These are phyloP conservation scores for Tolypocladium capitatum DNA, from an alignment of 2,329 filamentous ascomycete genomes.

Conservation along the genomic window DNA sequence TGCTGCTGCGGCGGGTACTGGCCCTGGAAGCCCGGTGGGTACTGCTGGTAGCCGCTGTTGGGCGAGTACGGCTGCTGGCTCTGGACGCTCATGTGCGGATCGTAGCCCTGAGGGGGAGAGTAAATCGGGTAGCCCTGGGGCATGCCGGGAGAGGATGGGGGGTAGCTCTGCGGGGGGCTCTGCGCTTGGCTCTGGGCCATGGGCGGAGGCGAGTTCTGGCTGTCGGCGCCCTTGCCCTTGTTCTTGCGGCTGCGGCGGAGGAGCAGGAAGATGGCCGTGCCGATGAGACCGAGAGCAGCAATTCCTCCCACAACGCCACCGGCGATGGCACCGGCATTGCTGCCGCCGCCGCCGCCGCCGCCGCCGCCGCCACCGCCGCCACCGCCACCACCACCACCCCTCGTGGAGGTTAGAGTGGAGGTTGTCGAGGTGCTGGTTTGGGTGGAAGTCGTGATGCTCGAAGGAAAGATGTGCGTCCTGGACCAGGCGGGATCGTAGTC, in stretches of 20 bases:
- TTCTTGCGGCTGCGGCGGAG: constrained; percentile 21
- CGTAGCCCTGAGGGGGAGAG: constrained; percentile 1
- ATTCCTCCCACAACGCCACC: constrained; percentile 35
- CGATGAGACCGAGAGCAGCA: constrained; percentile 25
- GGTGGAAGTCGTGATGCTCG: background rate
- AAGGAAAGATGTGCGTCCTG: constrained; percentile 7
- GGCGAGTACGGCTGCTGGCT: constrained; percentile 8
- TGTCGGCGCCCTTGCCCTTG: constrained; percentile 6
- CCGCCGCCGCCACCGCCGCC: constrained; percentile 11
- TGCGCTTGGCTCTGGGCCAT: constrained; percentile 9
- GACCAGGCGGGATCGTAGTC: constrained; percentile 16
- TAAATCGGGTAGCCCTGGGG: constrained; percentile 2
- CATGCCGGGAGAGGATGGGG: constrained; percentile 4
- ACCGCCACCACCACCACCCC: constrained; percentile 4
- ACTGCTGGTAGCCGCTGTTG: constrained; percentile 3
- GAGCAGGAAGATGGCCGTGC: constrained; percentile 25
- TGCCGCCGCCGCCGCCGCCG: constrained; percentile 15
- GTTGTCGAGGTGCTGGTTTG: background rate
- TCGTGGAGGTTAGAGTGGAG: constrained; percentile 3
- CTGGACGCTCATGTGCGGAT: constrained; percentile 7
- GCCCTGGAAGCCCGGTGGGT: background rate
- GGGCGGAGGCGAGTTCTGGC: constrained; percentile 4
- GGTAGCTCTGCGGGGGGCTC: constrained; percentile 13
- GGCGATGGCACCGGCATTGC: constrained; percentile 28
- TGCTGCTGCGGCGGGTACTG: constrained; percentile 10